Conservation (phyloP, 1,284 basidiomycete species). For the Marasmius tenuissimus region DNA sequence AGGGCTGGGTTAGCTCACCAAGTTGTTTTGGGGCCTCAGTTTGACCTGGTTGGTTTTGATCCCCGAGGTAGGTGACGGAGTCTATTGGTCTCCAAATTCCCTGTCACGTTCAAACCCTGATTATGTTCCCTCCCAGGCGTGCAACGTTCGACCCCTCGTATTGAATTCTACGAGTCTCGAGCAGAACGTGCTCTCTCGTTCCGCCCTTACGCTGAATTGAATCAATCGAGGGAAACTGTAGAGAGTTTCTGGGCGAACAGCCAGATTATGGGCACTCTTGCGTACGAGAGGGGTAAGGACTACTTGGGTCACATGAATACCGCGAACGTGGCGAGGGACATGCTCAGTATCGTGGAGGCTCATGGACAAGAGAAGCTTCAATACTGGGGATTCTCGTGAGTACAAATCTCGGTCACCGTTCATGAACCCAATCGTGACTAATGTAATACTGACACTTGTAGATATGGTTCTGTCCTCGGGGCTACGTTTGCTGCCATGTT, state of each 20-base stretch:
- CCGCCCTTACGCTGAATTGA: not conserved
- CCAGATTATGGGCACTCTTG: constrained; percentile 19
- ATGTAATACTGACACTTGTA: not conserved
- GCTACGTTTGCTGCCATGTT: constrained; percentile 22
- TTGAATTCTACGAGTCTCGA: not conserved
- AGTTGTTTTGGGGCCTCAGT: constrained; percentile 39
- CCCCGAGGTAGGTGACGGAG: constrained; percentile 35
- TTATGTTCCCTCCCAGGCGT: constrained; percentile 8
- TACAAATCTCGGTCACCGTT: not conserved
- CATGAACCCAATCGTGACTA: not conserved
- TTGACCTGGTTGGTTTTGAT: constrained; percentile 52
- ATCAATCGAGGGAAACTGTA: constrained; percentile 19
- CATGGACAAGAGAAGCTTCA: constrained; percentile 23
- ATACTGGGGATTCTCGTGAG: constrained; percentile 29
- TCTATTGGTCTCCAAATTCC: not conserved
- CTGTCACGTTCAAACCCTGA: not conserved
- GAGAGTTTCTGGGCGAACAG: constrained; percentile 16
- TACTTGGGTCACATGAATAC: constrained; percentile 22
- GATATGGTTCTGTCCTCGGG: constrained; percentile 20
- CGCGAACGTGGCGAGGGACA: constrained; percentile 25
- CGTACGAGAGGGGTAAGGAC: constrained; percentile 15
- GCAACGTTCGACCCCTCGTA: not conserved
- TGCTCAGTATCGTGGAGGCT: constrained; percentile 25
- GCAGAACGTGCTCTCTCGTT: constrained; percentile 10
- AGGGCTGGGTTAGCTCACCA: constrained; percentile 27